Evolutionary conservation across 2,329 filamentous ascomycete species (phyloP).

Genomic region (Fusarium tuaranense): DNA sequence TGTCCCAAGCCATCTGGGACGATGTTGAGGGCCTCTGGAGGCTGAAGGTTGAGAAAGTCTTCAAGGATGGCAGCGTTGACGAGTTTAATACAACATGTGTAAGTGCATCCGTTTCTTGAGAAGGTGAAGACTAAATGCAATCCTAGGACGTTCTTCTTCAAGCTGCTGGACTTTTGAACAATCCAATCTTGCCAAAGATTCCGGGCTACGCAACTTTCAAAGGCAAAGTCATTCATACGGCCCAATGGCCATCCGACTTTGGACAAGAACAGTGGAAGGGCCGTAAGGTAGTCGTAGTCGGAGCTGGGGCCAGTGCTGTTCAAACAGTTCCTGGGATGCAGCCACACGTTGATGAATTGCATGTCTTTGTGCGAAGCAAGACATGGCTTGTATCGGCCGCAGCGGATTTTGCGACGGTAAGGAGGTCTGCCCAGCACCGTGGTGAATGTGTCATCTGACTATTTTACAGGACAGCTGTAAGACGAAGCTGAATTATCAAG

Average conservation of each 20-base stretch:
- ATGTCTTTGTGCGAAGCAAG: slow-evolving; percentile 4
- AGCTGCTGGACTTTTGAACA: not conserved
- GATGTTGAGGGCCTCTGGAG: too few relatives aligned
- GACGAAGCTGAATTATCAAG: not conserved
- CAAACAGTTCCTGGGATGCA: slow-evolving; percentile 12
- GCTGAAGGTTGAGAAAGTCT: too few relatives aligned
- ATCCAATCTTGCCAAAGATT: not conserved
- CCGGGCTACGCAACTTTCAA: not conserved
- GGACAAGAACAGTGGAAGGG: not conserved
- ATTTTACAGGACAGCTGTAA: not conserved
- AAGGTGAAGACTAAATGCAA: too few relatives aligned
- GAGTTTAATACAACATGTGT: too few relatives aligned
- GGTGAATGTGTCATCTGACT: not conserved
- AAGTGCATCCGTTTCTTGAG: too few relatives aligned
- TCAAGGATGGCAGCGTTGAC: too few relatives aligned
- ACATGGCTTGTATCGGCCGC: not conserved
- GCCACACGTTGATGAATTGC: slow-evolving; percentile 4
- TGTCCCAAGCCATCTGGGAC: too few relatives aligned
- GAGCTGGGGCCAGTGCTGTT: slow-evolving; percentile 5
- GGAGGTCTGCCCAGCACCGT: not conserved
- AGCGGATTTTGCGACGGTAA: too few relatives aligned
- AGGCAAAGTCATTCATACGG: not conserved
- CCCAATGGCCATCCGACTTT: not conserved
- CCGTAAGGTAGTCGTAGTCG: not conserved
- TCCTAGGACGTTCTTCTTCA: not conserved